Percentiles rank a stretch among this genome's conserved stretches.
These are phyloP conservation scores for Monilinia aucupariae DNA, from an alignment of 2,329 filamentous ascomycete genomes.

Conservation along the genomic window DNA sequence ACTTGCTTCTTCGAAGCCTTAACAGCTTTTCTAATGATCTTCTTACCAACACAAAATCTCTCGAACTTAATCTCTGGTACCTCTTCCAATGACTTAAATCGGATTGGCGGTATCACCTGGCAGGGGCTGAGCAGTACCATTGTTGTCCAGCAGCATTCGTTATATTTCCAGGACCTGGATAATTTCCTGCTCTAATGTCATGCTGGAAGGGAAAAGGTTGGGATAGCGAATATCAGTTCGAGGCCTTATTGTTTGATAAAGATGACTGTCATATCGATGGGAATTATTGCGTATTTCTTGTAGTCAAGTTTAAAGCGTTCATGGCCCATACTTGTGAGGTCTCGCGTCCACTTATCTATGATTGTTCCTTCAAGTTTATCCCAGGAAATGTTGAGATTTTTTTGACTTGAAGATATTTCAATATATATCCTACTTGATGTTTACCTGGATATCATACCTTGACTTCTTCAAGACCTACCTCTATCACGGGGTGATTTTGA, in stretches of 20 bases:
- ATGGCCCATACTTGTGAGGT: too few relatives aligned
- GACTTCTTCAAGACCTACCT: not conserved
- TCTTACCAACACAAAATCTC: slow-evolving; percentile 54
- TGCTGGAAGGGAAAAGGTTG: slow-evolving; percentile 37
- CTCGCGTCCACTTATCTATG: not conserved
- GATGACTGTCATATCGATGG: not conserved
- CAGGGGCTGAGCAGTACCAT: slow-evolving; percentile 60
- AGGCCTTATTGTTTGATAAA: not conserved
- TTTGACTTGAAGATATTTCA: not conserved
- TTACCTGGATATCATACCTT: not conserved
- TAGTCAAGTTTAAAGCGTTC: not conserved
- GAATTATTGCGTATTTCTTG: not conserved
- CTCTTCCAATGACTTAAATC: slow-evolving; percentile 50
- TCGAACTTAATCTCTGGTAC: slow-evolving; percentile 58
- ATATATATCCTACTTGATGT: too few relatives aligned
- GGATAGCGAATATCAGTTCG: slow-evolving; percentile 48
- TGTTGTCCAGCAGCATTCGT: slow-evolving; percentile 47
- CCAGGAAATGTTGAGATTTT: not conserved
- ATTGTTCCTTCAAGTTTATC: not conserved
- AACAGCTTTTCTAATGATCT: slow-evolving; percentile 51
- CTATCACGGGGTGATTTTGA: not conserved
- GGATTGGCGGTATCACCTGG: slow-evolving; percentile 58
- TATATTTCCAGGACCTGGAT: slow-evolving; percentile 46
- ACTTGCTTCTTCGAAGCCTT: slow-evolving; percentile 59
- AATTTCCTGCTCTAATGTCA: slow-evolving; percentile 50